Base-by-base conservation (phyloP, 1,139 yeast species). In the Scheffersomyces segobiensis region DNA sequence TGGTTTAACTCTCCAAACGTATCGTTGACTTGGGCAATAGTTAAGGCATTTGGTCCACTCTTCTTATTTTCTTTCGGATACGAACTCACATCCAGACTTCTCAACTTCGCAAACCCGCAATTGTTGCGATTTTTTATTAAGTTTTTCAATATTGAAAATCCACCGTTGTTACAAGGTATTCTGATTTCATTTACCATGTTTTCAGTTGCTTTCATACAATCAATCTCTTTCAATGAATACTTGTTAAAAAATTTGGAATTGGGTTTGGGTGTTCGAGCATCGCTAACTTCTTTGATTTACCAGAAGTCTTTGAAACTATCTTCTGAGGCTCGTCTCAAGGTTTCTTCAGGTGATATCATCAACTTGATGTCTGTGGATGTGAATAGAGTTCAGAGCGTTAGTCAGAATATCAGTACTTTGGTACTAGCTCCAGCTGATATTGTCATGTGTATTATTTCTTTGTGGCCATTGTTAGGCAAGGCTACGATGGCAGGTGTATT, bases 371-470 rank as follows among this genome's bases (percentile, higher is more conserved):
- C 89, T n/a, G 86, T 85, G 47, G 90, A 86, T 71, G 83, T 83
- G n/a, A 71, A 68, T 48, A 79, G 86, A 64, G 79, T 87, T 53
- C 90, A 83, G 61, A 80, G 78, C 26, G 71, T 86, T 56, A 75
- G 86, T 3, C 82, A 80, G 60, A 81, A 82, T 58, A 73, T 87
- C 51, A 87, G 84, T 59, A 78, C 82, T 3, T 65, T 88, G 53
- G 73, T 88, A 59, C 82, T 88, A 53, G 84, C 88, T 0, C 93
- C 93, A 1, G 71, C 85, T 7, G 83, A 87, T 59, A 75, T 88
- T 46, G 67, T 82, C 0, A 68, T 87, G 39, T 86, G 90, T 59
- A 66, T 87, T 46, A 52, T 75, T 17, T 87, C 91, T 1, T 72
- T 89, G 42, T 85, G 87, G 72, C 72, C 79, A 21, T 71, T 89